Percentiles rank a stretch among this genome's conserved stretches.
Conservation (phyloP, 495 filamentous ascomycete genomes). For the Tuber magnatum region DNA sequence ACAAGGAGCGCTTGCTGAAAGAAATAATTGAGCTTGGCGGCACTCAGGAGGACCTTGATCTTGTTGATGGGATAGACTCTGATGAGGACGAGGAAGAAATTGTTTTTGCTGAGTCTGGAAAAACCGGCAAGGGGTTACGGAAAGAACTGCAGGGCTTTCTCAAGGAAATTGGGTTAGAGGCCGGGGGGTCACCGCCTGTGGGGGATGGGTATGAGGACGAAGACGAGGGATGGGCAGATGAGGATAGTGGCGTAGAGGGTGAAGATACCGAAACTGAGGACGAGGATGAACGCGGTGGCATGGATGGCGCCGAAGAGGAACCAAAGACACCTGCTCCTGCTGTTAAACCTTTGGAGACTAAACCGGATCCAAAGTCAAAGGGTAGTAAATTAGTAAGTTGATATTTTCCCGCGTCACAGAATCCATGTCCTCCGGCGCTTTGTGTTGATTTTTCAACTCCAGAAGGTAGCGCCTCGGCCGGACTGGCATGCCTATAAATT, state of each 20-base stretch:
- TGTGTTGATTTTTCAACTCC: conserved; percentile 31
- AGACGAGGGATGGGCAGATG: conserved; percentile 29
- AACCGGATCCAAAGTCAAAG: conserved; percentile 16
- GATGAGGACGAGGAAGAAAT: conserved; percentile 37
- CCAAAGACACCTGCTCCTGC: conserved; percentile 11
- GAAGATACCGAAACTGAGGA: conserved; percentile 18
- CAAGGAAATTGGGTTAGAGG: conserved; percentile 38
- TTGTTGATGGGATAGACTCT: conserved; percentile 35
- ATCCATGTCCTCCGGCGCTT: not conserved
- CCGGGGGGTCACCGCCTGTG: conserved; percentile 31
- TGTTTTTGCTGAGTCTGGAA: conserved; percentile 16
- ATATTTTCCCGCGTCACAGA: not conserved
- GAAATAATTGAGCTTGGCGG: conserved; percentile 73
- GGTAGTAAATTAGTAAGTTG: conserved; percentile 33
- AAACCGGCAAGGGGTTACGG: conserved; percentile 20
- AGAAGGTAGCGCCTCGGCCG: conserved; percentile 68
- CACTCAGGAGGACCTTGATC: conserved; percentile 52
- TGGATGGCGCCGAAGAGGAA: conserved; percentile 46
- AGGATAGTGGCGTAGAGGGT: conserved; percentile 16
- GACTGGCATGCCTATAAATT: conserved; percentile 75
- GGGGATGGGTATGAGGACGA: conserved; percentile 41
- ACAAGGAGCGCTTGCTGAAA: conserved; percentile 49
- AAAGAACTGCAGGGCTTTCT: conserved; percentile 35
- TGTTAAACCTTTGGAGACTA: conserved; percentile 23
- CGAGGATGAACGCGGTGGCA: conserved; percentile 33